phyloP scores from a whole-genome alignment of 2,329 filamentous ascomycete species.

The Colletotrichum cuscutae region DNA sequence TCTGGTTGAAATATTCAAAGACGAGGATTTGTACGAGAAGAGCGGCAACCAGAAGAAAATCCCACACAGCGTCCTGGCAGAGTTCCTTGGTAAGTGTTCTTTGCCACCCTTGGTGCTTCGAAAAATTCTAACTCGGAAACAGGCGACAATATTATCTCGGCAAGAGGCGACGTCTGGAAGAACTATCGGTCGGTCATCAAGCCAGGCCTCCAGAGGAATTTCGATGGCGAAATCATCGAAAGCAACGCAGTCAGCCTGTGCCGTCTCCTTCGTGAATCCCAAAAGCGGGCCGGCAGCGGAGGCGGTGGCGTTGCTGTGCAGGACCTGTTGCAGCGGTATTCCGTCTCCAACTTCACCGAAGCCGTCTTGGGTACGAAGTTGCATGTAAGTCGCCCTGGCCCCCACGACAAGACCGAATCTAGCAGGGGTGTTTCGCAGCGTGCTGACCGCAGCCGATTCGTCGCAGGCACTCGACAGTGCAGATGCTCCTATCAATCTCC shows the following conservation, averaged over 20 bases:
- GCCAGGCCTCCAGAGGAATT: conserved; percentile 44
- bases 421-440: background rate
- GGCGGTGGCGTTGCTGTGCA: conserved; percentile 43
- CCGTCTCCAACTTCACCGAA: conserved; percentile 48
- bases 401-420: background rate
- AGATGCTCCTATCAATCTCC: conserved; percentile 37
- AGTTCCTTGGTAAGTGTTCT: conserved; percentile 39
- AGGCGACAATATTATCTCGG: conserved; percentile 53
- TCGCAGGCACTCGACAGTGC: conserved; percentile 39
- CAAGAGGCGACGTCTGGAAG: conserved; percentile 48
- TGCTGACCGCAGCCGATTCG: conserved; percentile 4
- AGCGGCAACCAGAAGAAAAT: conserved; percentile 54
- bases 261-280: conserved; percentile 42
- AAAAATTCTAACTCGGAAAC: background rate
- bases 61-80: conserved; percentile 49
- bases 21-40: conserved; percentile 47
- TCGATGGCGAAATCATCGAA: conserved; percentile 38
- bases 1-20: conserved; percentile 50
- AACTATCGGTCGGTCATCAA: conserved; percentile 48
- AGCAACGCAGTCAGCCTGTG: conserved; percentile 40
- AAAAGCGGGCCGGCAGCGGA: conserved; percentile 37
- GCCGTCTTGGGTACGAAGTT: conserved; percentile 42
- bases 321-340: conserved; percentile 47
- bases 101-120: background rate
- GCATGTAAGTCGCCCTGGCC: conserved; percentile 33